Base-by-base conservation (phyloP, 352 stramenopile genomes). In the Phytophthora uliginosa region DNA sequence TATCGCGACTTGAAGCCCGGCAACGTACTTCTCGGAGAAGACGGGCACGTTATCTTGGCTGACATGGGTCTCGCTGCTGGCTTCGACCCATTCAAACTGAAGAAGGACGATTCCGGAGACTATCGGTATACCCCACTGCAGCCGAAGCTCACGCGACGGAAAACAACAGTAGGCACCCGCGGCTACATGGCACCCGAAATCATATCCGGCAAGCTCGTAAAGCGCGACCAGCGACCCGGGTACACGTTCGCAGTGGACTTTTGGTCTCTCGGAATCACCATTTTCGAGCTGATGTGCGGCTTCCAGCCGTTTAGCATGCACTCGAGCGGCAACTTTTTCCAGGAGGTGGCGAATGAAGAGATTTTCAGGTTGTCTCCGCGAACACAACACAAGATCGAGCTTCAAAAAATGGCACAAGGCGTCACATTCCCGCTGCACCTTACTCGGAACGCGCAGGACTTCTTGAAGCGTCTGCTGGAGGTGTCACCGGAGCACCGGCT, bases 141-240 rank as follows among this genome's bases (percentile, higher is more conserved):
- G 38, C 74, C 87, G 3, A 91, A 90, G 45, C 70, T 91, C 26
- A 92, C 80, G n/a, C 79, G 85, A 20, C 71, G 86, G 26, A 95
- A 93, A 78, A 95, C 85, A 12, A 93, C 86, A 4, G 93, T 98
- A 24, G 93, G 93, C 4, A 97, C 91, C 10, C 83, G 92, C 64
- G 93, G 91, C 2, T 97, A 98, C 77, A 97, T 98, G 91, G 90
- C 91, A n/a, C 91, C 91, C 4, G 93, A 98, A 68, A 95, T 98
- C 70, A 94, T 97, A 31, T 93, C 86, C 0, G 88, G 92, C 31
- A 93, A 97, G 63, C 75, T 92, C n/a, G 79, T 95, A 42, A 90
- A 92, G 58, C 81, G 88, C 22, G 83, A 93, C 28, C 85, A 96
- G 71, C 85, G 87, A 2, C 84, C 86, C 4, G 91, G 91, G 4